Conservation (phyloP, 345 rosid species). For the Citrus australasica region DNA sequence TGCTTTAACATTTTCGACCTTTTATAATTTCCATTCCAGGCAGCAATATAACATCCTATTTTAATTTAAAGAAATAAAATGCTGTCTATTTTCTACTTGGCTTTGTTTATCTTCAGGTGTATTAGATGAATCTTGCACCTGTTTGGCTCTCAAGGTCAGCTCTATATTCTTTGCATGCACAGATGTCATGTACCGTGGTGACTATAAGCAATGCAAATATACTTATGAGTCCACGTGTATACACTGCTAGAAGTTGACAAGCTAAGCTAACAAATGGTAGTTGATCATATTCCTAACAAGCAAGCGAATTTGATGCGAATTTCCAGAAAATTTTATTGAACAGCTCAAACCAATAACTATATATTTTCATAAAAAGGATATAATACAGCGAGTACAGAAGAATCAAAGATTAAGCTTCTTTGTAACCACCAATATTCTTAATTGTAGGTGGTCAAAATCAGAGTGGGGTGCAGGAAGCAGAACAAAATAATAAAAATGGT, state of each 20-base stretch:
- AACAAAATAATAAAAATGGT: background rate
- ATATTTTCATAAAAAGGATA: background rate
- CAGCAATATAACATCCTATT: background rate
- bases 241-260: background rate
- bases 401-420: slow-evolving; percentile 7
- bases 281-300: background rate
- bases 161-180: background rate
- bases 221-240: background rate
- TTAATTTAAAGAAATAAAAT: background rate
- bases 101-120: background rate
- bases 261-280: background rate
- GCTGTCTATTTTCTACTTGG: background rate
- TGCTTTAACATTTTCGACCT: slow-evolving; percentile 10
- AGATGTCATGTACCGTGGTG: background rate
- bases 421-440: background rate
- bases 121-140: background rate
- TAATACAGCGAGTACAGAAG: background rate
- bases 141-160: background rate
- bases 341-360: too few relatives aligned
- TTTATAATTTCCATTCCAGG: background rate
- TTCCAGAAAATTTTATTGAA: background rate
- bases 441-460: background rate
- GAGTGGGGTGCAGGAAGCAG: slow-evolving; percentile 8
- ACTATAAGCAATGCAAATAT: background rate
- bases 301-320: background rate